Percentiles rank a stretch among this genome's conserved stretches.
phyloP scores from a whole-genome alignment of 371 early-diverging fungal genomes.

The Mortierella sp. region DNA sequence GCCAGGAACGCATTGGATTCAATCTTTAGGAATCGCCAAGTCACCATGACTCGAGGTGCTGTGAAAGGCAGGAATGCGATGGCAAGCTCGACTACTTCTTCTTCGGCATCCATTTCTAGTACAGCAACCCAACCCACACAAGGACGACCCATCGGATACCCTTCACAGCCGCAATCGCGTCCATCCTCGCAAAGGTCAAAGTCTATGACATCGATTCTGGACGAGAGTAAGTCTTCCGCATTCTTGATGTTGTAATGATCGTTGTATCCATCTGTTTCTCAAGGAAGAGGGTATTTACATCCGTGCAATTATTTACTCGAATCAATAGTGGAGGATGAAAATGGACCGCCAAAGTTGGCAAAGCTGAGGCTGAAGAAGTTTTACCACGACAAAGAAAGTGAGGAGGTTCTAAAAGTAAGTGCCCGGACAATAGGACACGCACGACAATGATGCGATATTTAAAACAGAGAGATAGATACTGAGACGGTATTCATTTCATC shows the following conservation, averaged over 20 bases:
- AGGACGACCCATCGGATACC: neutral
- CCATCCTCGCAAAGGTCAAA: slow-evolving; percentile 1
- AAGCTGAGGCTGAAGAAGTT: slow-evolving; percentile 41
- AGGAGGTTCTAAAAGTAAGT: slow-evolving; percentile 47
- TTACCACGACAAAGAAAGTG: slow-evolving; percentile 46
- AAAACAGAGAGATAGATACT: neutral
- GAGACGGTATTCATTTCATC: neutral
- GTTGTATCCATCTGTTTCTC: too few species aligned
- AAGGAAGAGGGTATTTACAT: too few species aligned
- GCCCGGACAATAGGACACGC: too few species aligned
- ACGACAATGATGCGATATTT: too few species aligned
- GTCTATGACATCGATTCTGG: neutral
- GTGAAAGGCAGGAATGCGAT: slow-evolving; percentile 27
- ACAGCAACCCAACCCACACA: neutral
- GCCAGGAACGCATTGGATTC: slow-evolving; percentile 36
- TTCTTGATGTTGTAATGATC: too few species aligned
- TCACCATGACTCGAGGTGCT: slow-evolving; percentile 36
- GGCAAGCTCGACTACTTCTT: neutral
- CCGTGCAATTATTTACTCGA: neutral
- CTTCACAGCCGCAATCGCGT: neutral
- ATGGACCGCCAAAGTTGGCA: slow-evolving; percentile 30
- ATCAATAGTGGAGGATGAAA: slow-evolving; percentile 35
- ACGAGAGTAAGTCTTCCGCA: slow-evolving; percentile 1
- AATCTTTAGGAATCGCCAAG: slow-evolving; percentile 52
- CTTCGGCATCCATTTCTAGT: neutral